phyloP scores from a whole-genome alignment of 2,329 filamentous ascomycete species.

The Colletotrichum tofieldiae region DNA sequence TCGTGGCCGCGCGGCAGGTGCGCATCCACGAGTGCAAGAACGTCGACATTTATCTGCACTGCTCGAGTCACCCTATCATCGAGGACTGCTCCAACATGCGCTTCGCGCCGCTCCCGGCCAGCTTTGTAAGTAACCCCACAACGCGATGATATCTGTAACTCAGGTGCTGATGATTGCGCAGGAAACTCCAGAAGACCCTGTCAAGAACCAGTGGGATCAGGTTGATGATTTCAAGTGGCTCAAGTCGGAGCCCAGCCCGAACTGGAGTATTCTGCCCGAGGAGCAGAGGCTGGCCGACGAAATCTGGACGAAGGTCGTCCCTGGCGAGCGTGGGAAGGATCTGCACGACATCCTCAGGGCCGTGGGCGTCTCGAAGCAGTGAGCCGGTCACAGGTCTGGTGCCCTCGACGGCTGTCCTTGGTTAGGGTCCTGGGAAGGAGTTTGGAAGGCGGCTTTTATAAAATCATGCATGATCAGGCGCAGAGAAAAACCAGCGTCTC shows the following conservation, averaged over 20 bases:
- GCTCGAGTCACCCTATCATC: conserved; percentile 90
- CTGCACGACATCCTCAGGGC: conserved; percentile 76
- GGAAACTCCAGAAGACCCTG: conserved; percentile 48
- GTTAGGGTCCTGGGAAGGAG: conserved; percentile 3
- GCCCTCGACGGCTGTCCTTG: neutral
- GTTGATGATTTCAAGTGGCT: conserved; percentile 99
- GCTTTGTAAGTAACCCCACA: conserved; percentile 73
- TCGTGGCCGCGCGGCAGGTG: conserved; percentile 88
- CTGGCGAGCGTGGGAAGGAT: conserved; percentile 73
- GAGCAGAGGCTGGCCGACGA: conserved; percentile 71
- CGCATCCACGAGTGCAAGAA: conserved; percentile 90
- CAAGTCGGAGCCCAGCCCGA: conserved; percentile 86
- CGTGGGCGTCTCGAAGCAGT: conserved; percentile 57
- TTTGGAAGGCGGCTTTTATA: conserved; percentile 15
- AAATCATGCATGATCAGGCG: neutral
- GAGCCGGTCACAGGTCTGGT: neutral
- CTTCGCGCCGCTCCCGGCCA: conserved; percentile 82
- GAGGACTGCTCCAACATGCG: conserved; percentile 86
- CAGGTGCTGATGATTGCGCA: conserved; percentile 44
- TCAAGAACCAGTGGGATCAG: conserved; percentile 84
- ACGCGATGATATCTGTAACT: fast-evolving
- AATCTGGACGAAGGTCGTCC: conserved; percentile 79
- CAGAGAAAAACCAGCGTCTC: conserved; percentile 12
- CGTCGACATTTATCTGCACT: conserved; percentile 88
- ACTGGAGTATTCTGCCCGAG: conserved; percentile 82